These are phyloP conservation scores for Conticribra weissflogii DNA, from an alignment of 108 stramenopile species.

Conservation along the genomic window DNA sequence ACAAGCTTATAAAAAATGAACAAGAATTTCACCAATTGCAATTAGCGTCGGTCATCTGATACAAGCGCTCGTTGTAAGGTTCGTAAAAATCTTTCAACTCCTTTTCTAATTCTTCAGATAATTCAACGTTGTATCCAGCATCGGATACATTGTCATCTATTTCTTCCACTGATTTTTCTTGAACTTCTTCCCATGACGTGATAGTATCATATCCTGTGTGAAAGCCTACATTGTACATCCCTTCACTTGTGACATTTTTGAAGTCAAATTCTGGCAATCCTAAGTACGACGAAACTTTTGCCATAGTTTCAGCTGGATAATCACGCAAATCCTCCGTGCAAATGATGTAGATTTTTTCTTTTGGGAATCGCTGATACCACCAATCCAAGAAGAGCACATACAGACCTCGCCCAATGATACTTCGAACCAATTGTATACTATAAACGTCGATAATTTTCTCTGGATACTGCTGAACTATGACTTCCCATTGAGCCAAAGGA, in stretches of 20 bases:
- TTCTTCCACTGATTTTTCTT: conserved; percentile 12
- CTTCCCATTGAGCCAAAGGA: conserved; percentile 66
- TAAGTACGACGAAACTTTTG: conserved; percentile 59
- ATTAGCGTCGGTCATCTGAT: conserved; percentile 57
- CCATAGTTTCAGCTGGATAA: conserved; percentile 47
- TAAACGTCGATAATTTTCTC: conserved; percentile 57
- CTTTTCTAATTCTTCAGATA: conserved; percentile 57
- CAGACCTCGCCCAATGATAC: conserved; percentile 72
- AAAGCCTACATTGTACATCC: conserved; percentile 82
- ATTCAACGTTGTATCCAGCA: conserved; percentile 39
- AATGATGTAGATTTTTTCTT: conserved; percentile 58
- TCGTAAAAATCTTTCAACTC: conserved; percentile 63
- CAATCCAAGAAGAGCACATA: conserved; percentile 79
- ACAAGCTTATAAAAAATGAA: not conserved
- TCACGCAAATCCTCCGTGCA: conserved; percentile 81
- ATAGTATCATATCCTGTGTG: conserved; percentile 79
- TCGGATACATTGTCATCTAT: conserved; percentile 2
- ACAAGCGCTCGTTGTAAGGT: conserved; percentile 80
- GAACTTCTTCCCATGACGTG: conserved; percentile 37
- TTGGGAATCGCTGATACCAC: conserved; percentile 67
- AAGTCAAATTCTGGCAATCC: conserved; percentile 77
- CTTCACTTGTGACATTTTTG: conserved; percentile 49
- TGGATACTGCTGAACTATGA: conserved; percentile 56
- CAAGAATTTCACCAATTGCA: conserved; percentile 54
- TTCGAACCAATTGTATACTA: conserved; percentile 62